Base-by-base conservation (phyloP, 2,329 filamentous ascomycete species). In the Tolypocladium paradoxum region DNA sequence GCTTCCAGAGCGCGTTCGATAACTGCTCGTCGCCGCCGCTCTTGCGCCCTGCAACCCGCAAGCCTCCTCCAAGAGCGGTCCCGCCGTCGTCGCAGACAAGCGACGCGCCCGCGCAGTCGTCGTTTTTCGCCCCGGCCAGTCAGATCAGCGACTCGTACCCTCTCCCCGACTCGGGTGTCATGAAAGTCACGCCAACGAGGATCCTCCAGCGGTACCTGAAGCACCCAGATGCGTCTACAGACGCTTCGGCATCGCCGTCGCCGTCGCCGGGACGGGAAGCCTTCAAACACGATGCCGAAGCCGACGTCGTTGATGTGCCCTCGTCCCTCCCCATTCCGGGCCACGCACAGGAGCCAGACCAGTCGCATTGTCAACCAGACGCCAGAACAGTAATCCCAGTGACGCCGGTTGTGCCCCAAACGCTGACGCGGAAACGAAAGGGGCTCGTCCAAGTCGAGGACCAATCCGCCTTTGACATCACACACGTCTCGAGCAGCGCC, bases 101-200 rank as follows among this genome's bases (percentile, higher is more conserved):
- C 29, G 31, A 31, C 16, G 50, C 52, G 40, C 53, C 35, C 33
- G 62, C 65, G 3, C 66, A 68, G 37, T 56, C 58, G 31, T 72
- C 74, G 49, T 76, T 71, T 70, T 62, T 63, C 46, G 64, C 70
- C 16, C 75, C 73, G 2, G 72, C 76, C 0, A 82, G 77, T 53
- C 68, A 76, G 31, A 70, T 84, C 22, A 72, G 70, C 11, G 81
- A 84, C 59, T 84, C 81, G 0, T 75, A 80, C 57, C 75, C 61
- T 49, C 65, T 71, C 55, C 68, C 68, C 8, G 63, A 64, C 48
- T 53, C 61, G 5, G 57, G 56, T 6, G 27, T 68, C 22, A 52
- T 68, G 12, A 55, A 56, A 9, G 56, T 58, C 20, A 77, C 81
- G 0, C 79, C 80, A 0, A 76, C 74, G 1, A 70, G 75, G 38